Evolutionary conservation across 2,329 filamentous ascomycete species (phyloP), one percentile per base, ranked within the genome.

Genomic region (Botrytis squamosa): DNA sequence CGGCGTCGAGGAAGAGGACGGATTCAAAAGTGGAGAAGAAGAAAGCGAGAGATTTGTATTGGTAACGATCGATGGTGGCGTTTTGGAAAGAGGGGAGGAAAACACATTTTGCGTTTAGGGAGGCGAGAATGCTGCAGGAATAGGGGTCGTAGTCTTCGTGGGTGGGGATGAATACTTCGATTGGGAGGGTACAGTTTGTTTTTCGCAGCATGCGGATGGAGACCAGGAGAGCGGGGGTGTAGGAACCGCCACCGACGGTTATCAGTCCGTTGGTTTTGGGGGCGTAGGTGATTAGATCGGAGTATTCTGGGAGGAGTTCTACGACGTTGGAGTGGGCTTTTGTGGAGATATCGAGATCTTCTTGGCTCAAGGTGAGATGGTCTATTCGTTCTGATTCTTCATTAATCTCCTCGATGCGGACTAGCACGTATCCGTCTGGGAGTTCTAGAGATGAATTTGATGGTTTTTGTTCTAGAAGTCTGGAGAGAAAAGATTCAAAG

Each of bases 1-100:
- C 85, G 2, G 84, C 84, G 72, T 87, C 85, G 25, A 87, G 79
- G 76, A 85, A 86, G 8, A 87, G 80, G 16, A 86, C 81, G 40
- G 85, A 81, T 74, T 85, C 83, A 71, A 87, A 87, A 0, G 84
- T 84, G 12, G 84, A 86, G 76, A 86, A 85, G 9, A 87, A 79
- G 77, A 87, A 83, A 1, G 85, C 83, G 49, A 87, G 83, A 1
- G 82, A 80, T 76, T 87, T 87, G 77, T 85, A 82, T 75, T 86
- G 85, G 77, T 84, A 87, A 55, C 83, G 82, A 25, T 80, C 77
- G 67, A 86, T 82, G 20, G 81, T 77, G 5, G 29, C 40, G 36
- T 73, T 73, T 10, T 40, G 49, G 14, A 81, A 77, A 7, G 80
- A 77, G 3, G 83, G 83, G 8, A 87, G 78, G 0, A 86, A 76